Conservation (phyloP, 2,329 filamentous ascomycete genomes). For the Alternaria sp. region DNA sequence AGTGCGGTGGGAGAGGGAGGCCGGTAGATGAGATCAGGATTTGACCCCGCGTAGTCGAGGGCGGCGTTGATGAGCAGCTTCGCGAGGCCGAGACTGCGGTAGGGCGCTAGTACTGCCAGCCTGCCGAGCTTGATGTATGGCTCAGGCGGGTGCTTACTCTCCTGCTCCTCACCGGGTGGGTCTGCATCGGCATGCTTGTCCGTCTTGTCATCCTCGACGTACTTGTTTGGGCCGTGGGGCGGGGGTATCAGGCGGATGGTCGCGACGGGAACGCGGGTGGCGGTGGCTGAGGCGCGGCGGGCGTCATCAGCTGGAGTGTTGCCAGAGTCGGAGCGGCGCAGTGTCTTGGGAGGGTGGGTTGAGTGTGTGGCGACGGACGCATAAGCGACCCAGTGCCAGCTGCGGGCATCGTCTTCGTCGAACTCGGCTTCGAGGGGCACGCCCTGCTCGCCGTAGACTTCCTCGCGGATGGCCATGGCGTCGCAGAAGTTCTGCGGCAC, state of each 20-base stretch:
- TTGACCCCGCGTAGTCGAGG: constrained; percentile 68
- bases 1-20: constrained; percentile 46
- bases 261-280: constrained; percentile 66
- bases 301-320: constrained; percentile 48
- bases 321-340: constrained; percentile 52
- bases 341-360: constrained; percentile 36
- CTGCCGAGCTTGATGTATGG: constrained; percentile 84
- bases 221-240: constrained; percentile 72
- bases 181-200: constrained; percentile 42
- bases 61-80: constrained; percentile 70
- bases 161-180: constrained; percentile 21
- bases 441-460: constrained; percentile 65
- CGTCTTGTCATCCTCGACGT: constrained; percentile 27
- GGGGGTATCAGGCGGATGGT: constrained; percentile 83
- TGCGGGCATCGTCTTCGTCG: constrained; percentile 78
- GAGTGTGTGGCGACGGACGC: constrained; percentile 61
- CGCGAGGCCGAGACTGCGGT: constrained; percentile 70
- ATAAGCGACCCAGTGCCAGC: constrained; percentile 90
- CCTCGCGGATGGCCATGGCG: constrained; percentile 63
- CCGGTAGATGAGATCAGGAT: constrained; percentile 59
- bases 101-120: constrained; percentile 71
- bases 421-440: constrained; percentile 71
- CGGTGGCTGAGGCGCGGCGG: constrained; percentile 46
- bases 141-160: constrained; percentile 66
- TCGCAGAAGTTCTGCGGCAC: constrained; percentile 58